Base-by-base conservation (phyloP, 352 stramenopile species). In the Pythium biforme region DNA sequence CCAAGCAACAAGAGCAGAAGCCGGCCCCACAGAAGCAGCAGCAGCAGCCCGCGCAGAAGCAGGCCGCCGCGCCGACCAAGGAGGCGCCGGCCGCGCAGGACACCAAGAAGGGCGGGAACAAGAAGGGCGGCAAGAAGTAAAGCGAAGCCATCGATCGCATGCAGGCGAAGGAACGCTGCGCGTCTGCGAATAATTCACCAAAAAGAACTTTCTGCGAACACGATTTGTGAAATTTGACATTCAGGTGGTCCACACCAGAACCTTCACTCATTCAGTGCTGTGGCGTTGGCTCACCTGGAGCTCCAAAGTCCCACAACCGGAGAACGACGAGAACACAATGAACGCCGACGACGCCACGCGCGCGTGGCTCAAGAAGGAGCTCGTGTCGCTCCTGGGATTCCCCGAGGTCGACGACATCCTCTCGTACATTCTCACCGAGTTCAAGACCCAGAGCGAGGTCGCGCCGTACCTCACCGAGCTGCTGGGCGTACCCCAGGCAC, bases 331-430 rank as follows among this genome's bases (percentile, higher is more conserved):
- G 14, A 5, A 2, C n/a, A 54, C 40, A 0, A 71, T 66, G 56
- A 75, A 75, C 54, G n/a, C 40, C 10, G 67, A 75, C 63, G 39
- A 62, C 26, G 55, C 68, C 23, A 82, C 68, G n/a, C 74, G 56
- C 25, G 29, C 61, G 43, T 89, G 76, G 80, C 76, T 91, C 41
- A 83, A 80, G 62, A 23, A 45, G 17, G 82, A 91, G 74, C 72
- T 89, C 33, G 64, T 70, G 73, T 74, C 59, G 59, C 78, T 79
- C 25, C 68, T 92, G 55, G 83, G 83, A 52, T 92, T 92, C 67
- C 55, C 66, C 7, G 80, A 92, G 52, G 83, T 92, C 39, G 75
- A 86, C 31, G 83, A 92, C 56, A 92, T 92, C 56, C 72, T 78
- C 11, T 51, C 31, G 15, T 88, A 92, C 59, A 65, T 90, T 26